phyloP scores from a whole-genome alignment of 2,329 filamentous ascomycete species.

The Clonostachys rhizophaga region DNA sequence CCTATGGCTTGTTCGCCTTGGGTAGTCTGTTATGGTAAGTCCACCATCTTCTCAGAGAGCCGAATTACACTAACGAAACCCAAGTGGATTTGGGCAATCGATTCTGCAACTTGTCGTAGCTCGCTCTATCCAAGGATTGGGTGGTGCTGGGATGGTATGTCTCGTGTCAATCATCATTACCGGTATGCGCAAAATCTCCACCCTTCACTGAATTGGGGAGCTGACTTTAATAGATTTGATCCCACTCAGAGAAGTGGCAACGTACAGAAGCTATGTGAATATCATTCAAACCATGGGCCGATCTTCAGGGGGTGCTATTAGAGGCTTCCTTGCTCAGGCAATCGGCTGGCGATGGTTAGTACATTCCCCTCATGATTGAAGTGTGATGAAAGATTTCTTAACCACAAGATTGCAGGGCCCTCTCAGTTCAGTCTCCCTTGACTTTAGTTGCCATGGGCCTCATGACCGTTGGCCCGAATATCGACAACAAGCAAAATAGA shows the following conservation, averaged over 20 bases:
- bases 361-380: too few relatives aligned
- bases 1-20: conserved; percentile 59
- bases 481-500: conserved; percentile 37
- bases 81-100: conserved; percentile 57
- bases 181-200: conserved; percentile 12
- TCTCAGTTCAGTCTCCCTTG: conserved; percentile 65
- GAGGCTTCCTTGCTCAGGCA: conserved; percentile 65
- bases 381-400: too few relatives aligned
- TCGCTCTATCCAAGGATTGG: conserved; percentile 48
- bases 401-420: conserved; percentile 28
- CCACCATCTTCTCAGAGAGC: too few relatives aligned
- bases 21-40: conserved; percentile 36
- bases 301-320: conserved; percentile 64
- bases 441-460: conserved; percentile 60
- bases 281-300: conserved; percentile 67
- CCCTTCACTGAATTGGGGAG: conserved; percentile 7
- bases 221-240: conserved; percentile 60
- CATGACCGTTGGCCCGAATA: conserved; percentile 56
- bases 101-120: conserved; percentile 61
- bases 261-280: conserved; percentile 72
- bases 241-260: conserved; percentile 61
- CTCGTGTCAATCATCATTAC: conserved; percentile 55
- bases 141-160: conserved; percentile 68
- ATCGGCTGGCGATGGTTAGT: conserved; percentile 68
- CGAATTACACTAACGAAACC: conserved; percentile 3